phyloP scores from a whole-genome alignment of 257 asterid species.

The Solanum ahanhuiri region DNA sequence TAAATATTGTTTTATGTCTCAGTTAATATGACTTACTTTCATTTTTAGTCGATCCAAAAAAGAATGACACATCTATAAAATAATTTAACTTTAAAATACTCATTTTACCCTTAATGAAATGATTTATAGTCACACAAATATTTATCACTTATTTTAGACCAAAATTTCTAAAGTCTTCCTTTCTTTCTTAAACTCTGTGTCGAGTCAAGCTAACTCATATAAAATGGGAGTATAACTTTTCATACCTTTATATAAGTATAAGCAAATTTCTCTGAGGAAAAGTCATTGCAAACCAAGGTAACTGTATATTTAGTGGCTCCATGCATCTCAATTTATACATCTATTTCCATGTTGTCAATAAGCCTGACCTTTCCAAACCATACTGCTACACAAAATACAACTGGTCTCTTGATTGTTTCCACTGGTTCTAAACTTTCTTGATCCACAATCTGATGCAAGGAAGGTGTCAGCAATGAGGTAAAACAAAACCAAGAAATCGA shows the following conservation, averaged over 20 bases:
- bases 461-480: background rate
- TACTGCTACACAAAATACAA: constrained; percentile 76
- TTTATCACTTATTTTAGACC: no score
- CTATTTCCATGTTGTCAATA: constrained; percentile 74
- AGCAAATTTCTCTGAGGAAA: background rate
- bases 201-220: no score
- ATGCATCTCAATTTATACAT: constrained; percentile 4
- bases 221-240: background rate
- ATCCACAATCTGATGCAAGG: constrained; percentile 57
- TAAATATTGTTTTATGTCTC: no score
- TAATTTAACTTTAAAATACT: no score
- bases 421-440: constrained; percentile 50
- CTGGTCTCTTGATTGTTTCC: constrained; percentile 51
- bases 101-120: no score
- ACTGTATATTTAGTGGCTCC: background rate
- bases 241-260: background rate
- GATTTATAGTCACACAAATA: no score
- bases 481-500: background rate
- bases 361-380: constrained; percentile 84
- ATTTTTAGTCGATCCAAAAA: no score
- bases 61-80: no score
- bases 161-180: no score
- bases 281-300: background rate
- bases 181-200: no score
- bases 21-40: no score